Conservation (phyloP, 2,329 filamentous ascomycete genomes). For the Dothideomycetidae sp. region DNA sequence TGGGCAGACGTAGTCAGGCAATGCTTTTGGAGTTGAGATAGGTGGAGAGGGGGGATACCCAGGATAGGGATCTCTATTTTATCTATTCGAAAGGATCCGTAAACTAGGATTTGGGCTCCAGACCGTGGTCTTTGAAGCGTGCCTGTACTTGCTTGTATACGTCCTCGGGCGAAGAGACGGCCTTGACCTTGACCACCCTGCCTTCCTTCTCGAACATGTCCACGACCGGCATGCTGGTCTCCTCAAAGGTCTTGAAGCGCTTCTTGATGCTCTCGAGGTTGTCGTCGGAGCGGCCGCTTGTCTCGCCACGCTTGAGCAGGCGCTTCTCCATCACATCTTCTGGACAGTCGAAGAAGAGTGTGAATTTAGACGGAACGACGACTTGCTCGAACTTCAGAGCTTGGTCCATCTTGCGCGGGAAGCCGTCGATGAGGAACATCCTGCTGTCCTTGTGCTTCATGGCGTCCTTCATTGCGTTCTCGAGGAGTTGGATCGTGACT, state of each 20-base stretch:
- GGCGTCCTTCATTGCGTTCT: constrained; percentile 74
- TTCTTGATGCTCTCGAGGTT: constrained; percentile 94
- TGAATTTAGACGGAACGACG: constrained; percentile 70
- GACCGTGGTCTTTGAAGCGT: constrained; percentile 32
- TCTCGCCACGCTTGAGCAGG: constrained; percentile 80
- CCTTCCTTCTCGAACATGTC: constrained; percentile 64
- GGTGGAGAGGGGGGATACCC: too few relatives aligned
- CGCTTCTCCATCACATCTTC: constrained; percentile 77
- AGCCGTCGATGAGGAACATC: constrained; percentile 68
- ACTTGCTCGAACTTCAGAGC: constrained; percentile 82
- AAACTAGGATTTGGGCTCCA: constrained; percentile 16
- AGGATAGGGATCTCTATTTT: too few relatives aligned
- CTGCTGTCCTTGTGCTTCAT: constrained; percentile 46
- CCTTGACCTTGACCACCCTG: constrained; percentile 67
- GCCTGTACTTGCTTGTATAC: constrained; percentile 43
- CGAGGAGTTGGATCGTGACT: constrained; percentile 81
- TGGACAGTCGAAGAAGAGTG: constrained; percentile 87
- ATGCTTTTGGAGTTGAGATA: too few relatives aligned
- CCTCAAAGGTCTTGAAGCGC: constrained; percentile 83
- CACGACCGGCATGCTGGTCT: constrained; percentile 96
- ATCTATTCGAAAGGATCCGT: too few relatives aligned
- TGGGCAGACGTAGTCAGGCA: too few relatives aligned
- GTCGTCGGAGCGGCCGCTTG: constrained; percentile 79
- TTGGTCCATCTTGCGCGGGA: constrained; percentile 96
- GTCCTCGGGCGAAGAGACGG: constrained; percentile 51